Conservation (phyloP, 257 asterid genomes). For the Nicotiana noctiflora region DNA sequence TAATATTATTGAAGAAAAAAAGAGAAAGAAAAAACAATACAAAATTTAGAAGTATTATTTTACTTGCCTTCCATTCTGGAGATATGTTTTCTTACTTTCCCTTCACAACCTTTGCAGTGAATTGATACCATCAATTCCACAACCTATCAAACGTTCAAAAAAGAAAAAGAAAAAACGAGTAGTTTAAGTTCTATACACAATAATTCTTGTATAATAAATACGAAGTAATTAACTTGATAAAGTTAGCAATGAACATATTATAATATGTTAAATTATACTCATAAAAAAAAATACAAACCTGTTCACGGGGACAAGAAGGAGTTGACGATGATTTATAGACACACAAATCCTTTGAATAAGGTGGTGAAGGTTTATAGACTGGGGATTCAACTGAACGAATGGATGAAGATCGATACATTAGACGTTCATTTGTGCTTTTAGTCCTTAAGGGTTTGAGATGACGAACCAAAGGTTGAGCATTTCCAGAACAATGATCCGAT, state of each 20-base stretch:
- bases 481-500: constrained; percentile 9
- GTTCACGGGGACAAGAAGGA: constrained; percentile 7
- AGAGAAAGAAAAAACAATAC: too few species aligned
- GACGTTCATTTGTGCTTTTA: constrained; percentile 18
- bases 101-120: constrained; percentile 96
- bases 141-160: constrained; percentile 26
- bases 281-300: not conserved
- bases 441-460: constrained; percentile 13
- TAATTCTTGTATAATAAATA: not conserved
- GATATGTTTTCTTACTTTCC: constrained; percentile 72
- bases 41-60: too few species aligned
- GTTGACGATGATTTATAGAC: constrained; percentile 26
- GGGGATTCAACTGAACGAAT: constrained; percentile 34
- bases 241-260: not conserved
- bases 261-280: not conserved
- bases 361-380: constrained; percentile 20
- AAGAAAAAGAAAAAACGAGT: not conserved
- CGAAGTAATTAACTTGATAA: not conserved
- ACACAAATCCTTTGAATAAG: constrained; percentile 17
- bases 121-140: constrained; percentile 87
- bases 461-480: constrained; percentile 16
- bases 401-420: constrained; percentile 40
- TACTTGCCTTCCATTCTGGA: constrained; percentile 83
- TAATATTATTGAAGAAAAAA: not conserved
- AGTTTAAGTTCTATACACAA: not conserved